Conservation (phyloP, 1,284 basidiomycete species). For the Ceratobasidium sp. region DNA sequence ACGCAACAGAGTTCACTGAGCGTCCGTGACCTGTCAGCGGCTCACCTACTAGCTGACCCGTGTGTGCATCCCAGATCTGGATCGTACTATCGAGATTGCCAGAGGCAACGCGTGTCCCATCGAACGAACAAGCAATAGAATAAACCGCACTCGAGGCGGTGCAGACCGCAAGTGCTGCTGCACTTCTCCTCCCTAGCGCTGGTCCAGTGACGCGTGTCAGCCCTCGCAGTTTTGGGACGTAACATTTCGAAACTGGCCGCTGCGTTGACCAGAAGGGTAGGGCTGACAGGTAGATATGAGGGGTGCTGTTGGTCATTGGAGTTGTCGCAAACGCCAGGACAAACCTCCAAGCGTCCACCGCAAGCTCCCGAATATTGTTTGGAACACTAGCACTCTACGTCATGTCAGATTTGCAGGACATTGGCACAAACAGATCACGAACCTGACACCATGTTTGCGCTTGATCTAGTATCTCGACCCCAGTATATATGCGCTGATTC, state of each 20-base stretch:
- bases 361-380: neutral
- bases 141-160: neutral
- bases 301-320: neutral
- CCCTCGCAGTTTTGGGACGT: neutral
- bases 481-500: too few species aligned
- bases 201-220: neutral
- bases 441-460: too few species aligned
- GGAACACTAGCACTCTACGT: neutral
- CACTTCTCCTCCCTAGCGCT: neutral
- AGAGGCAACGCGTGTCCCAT: neutral
- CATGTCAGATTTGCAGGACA: neutral
- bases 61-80: neutral
- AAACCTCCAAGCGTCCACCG: constrained; percentile 18
- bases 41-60: neutral
- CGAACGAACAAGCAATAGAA: neutral
- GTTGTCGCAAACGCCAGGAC: neutral
- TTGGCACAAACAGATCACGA: too few species aligned
- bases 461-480: too few species aligned
- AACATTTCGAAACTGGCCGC: neutral
- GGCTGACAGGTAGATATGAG: constrained; percentile 6
- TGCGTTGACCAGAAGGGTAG: constrained; percentile 2
- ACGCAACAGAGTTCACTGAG: too few species aligned
- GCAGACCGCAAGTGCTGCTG: neutral
- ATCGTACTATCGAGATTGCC: neutral
- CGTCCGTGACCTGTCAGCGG: too few species aligned